phyloP scores from a whole-genome alignment of 768 basidiomycete genomes.

The Boletales sp. region DNA sequence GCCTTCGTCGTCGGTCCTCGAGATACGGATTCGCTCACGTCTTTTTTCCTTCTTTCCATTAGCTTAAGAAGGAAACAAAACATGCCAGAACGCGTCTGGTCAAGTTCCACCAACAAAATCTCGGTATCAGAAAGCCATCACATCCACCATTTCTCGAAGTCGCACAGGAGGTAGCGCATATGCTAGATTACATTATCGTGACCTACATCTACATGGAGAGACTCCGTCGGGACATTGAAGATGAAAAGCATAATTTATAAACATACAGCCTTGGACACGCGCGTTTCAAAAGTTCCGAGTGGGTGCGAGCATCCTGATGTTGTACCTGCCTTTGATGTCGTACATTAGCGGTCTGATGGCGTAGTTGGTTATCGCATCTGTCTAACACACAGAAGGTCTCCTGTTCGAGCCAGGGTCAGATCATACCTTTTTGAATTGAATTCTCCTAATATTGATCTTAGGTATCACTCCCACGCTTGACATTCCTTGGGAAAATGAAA shows the following conservation, averaged over 20 bases:
- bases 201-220: slow-evolving; percentile 32
- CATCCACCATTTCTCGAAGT: slow-evolving; percentile 28
- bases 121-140: slow-evolving; percentile 14
- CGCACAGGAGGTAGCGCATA: slow-evolving; percentile 19
- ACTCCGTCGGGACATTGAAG: slow-evolving; percentile 23
- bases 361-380: slow-evolving; percentile 84
- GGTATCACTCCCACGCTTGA: too few relatives aligned
- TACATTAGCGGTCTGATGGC: slow-evolving; percentile 43
- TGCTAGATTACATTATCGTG: slow-evolving; percentile 30
- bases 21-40: slow-evolving; percentile 1
- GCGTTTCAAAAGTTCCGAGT: too few relatives aligned
- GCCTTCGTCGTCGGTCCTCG: not conserved
- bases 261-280: not conserved
- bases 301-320: too few relatives aligned
- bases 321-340: too few relatives aligned
- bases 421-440: slow-evolving; percentile 2
- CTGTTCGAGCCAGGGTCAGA: slow-evolving; percentile 22
- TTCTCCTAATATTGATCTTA: too few relatives aligned
- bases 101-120: slow-evolving; percentile 17
- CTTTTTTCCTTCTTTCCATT: not conserved
- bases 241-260: slow-evolving; percentile 7
- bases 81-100: slow-evolving; percentile 11
- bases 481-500: too few relatives aligned
- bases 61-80: slow-evolving; percentile 14
- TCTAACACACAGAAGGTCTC: slow-evolving; percentile 58